Percentiles rank a stretch among this genome's conserved stretches.
Evolutionary conservation across 495 filamentous ascomycete species (phyloP).

Genomic region (Hypoxylon perforatum): DNA sequence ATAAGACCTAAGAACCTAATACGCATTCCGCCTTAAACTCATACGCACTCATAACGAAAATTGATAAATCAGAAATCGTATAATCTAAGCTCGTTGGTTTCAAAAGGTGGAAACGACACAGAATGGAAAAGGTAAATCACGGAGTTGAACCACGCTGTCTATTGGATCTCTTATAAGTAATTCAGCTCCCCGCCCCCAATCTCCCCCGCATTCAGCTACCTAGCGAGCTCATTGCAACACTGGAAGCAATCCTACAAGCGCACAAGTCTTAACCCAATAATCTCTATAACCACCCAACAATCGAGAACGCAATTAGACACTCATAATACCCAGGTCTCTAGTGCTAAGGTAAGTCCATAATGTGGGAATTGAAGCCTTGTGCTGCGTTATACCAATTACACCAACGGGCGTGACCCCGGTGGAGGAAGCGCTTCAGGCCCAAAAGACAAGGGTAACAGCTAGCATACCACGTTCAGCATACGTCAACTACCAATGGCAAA

Average conservation of each 20-base stretch:
- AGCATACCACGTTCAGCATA: slow-evolving; percentile 14
- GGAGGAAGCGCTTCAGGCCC: slow-evolving; percentile 69
- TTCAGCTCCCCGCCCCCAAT: not conserved
- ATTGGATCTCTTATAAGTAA: slow-evolving; percentile 23
- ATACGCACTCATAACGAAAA: too few relatives aligned
- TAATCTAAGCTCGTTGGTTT: too few relatives aligned
- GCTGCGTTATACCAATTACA: slow-evolving; percentile 4
- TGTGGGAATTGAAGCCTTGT: not conserved
- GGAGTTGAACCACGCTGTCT: not conserved
- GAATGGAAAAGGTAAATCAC: too few relatives aligned
- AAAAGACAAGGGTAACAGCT: slow-evolving; percentile 80
- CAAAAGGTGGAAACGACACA: too few relatives aligned
- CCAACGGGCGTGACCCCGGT: slow-evolving; percentile 31
- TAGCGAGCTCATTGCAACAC: not conserved
- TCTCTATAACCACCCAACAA: slow-evolving; percentile 6
- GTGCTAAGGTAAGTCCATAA: not conserved
- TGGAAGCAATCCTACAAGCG: slow-evolving; percentile 4
- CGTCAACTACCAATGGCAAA: slow-evolving; percentile 35
- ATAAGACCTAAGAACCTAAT: too few relatives aligned
- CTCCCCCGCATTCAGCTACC: slow-evolving; percentile 15
- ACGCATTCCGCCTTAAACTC: too few relatives aligned
- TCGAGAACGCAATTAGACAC: slow-evolving; percentile 1
- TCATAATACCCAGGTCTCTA: not conserved
- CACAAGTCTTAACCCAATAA: slow-evolving; percentile 7
- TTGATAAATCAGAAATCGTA: too few relatives aligned